These are phyloP conservation scores for Baorangia bicolor DNA, from an alignment of 768 basidiomycete genomes.

Conservation along the genomic window DNA sequence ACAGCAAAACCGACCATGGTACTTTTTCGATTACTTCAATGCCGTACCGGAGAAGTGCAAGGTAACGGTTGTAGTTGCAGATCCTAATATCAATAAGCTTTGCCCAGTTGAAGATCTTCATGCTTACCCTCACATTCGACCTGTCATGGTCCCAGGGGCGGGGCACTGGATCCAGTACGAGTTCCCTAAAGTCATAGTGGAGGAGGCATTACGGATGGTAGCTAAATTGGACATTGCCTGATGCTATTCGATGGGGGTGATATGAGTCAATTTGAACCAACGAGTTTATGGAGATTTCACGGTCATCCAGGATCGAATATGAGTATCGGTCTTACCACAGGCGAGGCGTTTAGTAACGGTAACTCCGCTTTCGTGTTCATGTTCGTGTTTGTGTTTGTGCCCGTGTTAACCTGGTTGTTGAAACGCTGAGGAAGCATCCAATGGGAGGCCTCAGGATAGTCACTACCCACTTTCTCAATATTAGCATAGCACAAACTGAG, in stretches of 20 bases:
- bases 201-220: conserved; percentile 14
- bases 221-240: conserved; percentile 6
- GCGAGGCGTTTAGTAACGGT: too few species aligned
- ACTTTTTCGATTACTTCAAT: conserved; percentile 8
- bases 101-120: conserved; percentile 8
- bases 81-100: conserved; percentile 8
- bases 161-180: conserved; percentile 30
- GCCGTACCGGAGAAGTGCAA: conserved; percentile 6
- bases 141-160: conserved; percentile 10
- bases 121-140: conserved; percentile 13
- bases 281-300: background rate
- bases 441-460: too few species aligned
- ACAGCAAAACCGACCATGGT: conserved; percentile 22
- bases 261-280: background rate
- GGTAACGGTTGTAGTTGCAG: conserved; percentile 17
- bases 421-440: too few species aligned
- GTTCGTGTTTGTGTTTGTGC: too few species aligned
- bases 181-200: conserved; percentile 21
- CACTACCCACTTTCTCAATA: too few species aligned
- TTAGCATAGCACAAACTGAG: too few species aligned
- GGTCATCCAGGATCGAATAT: too few species aligned
- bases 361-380: too few species aligned
- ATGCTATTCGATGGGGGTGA: background rate
- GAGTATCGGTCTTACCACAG: too few species aligned
- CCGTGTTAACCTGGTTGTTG: too few species aligned